Conservation (phyloP, 345 rosid genomes). For the Garcia nutans region DNA sequence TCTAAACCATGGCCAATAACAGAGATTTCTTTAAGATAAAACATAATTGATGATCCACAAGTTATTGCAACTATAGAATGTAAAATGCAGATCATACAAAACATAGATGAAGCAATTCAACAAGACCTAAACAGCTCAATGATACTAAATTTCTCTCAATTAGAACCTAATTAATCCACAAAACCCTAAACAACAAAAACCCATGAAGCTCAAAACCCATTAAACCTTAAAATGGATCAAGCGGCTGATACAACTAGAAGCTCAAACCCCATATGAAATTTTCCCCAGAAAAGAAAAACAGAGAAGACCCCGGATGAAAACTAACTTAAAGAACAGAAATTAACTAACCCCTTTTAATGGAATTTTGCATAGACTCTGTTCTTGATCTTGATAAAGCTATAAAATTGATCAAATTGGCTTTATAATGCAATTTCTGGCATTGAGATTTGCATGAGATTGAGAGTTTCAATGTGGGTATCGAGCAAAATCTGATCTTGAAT, state of each 20-base stretch:
- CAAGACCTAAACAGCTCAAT: not conserved
- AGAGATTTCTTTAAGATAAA: slow-evolving; percentile 37
- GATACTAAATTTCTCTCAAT: no score
- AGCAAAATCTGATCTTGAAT: slow-evolving; percentile 29
- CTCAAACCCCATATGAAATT: not conserved
- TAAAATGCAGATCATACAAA: slow-evolving; percentile 40
- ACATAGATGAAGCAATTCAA: slow-evolving; percentile 31
- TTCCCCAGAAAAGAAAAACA: not conserved
- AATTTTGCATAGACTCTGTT: not conserved
- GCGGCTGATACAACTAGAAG: not conserved
- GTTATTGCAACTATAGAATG: slow-evolving; percentile 34
- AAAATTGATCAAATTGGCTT: not conserved
- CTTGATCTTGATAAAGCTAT: not conserved
- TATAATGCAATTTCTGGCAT: not conserved
- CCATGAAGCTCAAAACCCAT: not conserved
- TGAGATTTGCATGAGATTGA: slow-evolving; percentile 22
- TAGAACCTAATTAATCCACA: no score
- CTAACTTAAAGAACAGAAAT: not conserved
- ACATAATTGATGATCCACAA: slow-evolving; percentile 40
- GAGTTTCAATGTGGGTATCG: slow-evolving; percentile 17
- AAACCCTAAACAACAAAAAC: not conserved
- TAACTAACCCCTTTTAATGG: not conserved
- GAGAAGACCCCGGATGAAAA: slow-evolving; percentile 3
- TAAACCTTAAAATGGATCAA: not conserved
- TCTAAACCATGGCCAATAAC: slow-evolving; percentile 37